Evolutionary conservation across 2,329 filamentous ascomycete genomes (phyloP).

Genomic region (Penicillium frequentans): DNA sequence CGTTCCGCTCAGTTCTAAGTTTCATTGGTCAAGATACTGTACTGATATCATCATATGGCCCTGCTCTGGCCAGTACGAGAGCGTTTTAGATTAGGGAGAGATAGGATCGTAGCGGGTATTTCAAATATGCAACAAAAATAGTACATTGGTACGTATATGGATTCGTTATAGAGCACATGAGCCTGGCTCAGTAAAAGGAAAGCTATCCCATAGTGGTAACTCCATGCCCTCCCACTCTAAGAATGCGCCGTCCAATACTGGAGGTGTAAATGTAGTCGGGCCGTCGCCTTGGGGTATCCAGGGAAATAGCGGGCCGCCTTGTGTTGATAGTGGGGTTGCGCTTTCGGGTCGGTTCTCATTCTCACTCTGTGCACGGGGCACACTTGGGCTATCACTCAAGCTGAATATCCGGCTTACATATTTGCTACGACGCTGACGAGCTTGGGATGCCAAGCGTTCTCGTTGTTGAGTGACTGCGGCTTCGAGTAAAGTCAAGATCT

Average conservation of each 20-base stretch:
- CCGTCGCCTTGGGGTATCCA: slow-evolving; percentile 17
- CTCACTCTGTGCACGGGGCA: slow-evolving; percentile 7
- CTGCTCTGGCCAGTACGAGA: not conserved
- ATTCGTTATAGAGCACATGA: slow-evolving; percentile 14
- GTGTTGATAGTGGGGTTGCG: slow-evolving; percentile 1
- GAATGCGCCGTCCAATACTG: slow-evolving; percentile 18
- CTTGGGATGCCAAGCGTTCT: slow-evolving; percentile 28
- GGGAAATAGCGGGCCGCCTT: slow-evolving; percentile 12
- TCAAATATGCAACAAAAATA: not conserved
- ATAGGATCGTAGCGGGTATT: not conserved
- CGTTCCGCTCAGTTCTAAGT: no score
- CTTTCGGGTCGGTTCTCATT: slow-evolving; percentile 1
- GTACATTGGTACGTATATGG: not conserved
- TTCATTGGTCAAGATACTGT: not conserved
- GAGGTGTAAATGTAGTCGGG: slow-evolving; percentile 11
- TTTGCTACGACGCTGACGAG: slow-evolving; percentile 29
- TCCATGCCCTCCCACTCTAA: slow-evolving; percentile 36
- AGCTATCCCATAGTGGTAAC: slow-evolving; percentile 37
- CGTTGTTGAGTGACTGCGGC: slow-evolving; percentile 48
- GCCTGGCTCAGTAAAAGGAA: slow-evolving; percentile 31
- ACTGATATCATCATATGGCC: not conserved
- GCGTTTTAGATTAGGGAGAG: not conserved
- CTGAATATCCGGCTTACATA: slow-evolving; percentile 41
- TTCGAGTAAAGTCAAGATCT: slow-evolving; percentile 53
- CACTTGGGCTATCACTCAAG: slow-evolving; percentile 20